These are phyloP conservation scores for Vigna nakashimae DNA, from an alignment of 306 rosid species.

Conservation along the genomic window DNA sequence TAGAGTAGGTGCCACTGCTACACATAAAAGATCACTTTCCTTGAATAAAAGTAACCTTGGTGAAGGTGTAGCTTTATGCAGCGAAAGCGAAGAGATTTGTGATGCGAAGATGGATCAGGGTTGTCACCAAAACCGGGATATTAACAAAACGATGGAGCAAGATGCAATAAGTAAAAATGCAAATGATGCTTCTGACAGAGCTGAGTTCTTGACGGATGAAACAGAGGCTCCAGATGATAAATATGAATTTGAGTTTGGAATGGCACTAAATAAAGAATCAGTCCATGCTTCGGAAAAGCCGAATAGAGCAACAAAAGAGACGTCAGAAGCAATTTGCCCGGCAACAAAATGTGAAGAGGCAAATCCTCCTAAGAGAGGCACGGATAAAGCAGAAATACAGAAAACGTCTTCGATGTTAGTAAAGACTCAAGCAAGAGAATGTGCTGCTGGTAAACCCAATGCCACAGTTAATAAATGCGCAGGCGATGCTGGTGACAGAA, in stretches of 20 bases:
- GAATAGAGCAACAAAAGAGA: constrained; percentile 42
- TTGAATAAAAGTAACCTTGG: constrained; percentile 44
- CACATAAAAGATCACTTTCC: constrained; percentile 53
- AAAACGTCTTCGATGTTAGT: constrained; percentile 40
- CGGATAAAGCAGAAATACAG: constrained; percentile 45
- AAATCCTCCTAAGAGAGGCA: constrained; percentile 44
- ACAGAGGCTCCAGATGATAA: constrained; percentile 75
- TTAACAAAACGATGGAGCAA: constrained; percentile 41
- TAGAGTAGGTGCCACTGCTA: constrained; percentile 52
- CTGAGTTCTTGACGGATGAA: constrained; percentile 67
- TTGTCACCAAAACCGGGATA: constrained; percentile 43
- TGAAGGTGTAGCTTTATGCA: constrained; percentile 39
- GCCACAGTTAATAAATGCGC: constrained; percentile 39
- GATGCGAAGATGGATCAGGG: constrained; percentile 41
- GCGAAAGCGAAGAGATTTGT: constrained; percentile 44
- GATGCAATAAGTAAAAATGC: constrained; percentile 39
- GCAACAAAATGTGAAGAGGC: constrained; percentile 47
- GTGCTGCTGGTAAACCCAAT: constrained; percentile 1
- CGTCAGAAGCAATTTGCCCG: constrained; percentile 43
- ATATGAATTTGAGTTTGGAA: constrained; percentile 52
- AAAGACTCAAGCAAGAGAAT: neutral
- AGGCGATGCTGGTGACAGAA: constrained; percentile 43
- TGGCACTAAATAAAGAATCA: constrained; percentile 40
- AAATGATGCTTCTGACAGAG: constrained; percentile 40
- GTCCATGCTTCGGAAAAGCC: constrained; percentile 38